phyloP scores from a whole-genome alignment of 257 asterid genomes.

The Thymus mandschuricus region DNA sequence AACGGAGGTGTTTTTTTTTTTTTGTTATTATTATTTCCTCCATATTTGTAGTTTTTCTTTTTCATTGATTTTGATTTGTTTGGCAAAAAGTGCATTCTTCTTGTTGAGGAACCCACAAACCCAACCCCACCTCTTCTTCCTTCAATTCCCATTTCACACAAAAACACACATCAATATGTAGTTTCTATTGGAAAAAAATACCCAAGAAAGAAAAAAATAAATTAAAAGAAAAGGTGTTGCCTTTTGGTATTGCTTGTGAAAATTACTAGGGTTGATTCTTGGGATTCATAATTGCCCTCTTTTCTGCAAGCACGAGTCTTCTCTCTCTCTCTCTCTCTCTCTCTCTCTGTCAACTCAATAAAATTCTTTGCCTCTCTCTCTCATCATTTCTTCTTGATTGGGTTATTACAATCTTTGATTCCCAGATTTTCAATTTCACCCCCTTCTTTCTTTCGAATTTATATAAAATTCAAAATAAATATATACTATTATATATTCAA shows the following conservation, averaged over 20 bases:
- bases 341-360: conserved; percentile 35
- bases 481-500: neutral
- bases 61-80: conserved; percentile 20
- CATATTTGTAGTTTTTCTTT: conserved; percentile 7
- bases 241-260: conserved; percentile 30
- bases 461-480: neutral
- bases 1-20: no score
- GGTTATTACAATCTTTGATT: conserved; percentile 44
- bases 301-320: conserved; percentile 39
- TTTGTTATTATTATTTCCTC: neutral
- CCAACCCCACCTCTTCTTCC: conserved; percentile 32
- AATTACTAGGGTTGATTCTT: conserved; percentile 39
- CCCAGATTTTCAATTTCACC: neutral
- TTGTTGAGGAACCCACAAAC: conserved; percentile 38
- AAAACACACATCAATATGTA: conserved; percentile 27
- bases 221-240: conserved; percentile 7
- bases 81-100: conserved; percentile 34
- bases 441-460: neutral
- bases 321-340: conserved; percentile 27
- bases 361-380: conserved; percentile 26
- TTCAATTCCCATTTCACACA: conserved; percentile 30
- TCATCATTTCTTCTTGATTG: conserved; percentile 56
- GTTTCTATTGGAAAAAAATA: conserved; percentile 23
- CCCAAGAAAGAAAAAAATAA: neutral
- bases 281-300: conserved; percentile 35